Evolutionary conservation across 257 asterid genomes (phyloP).

Genomic region (Nicotiana attenuata): DNA sequence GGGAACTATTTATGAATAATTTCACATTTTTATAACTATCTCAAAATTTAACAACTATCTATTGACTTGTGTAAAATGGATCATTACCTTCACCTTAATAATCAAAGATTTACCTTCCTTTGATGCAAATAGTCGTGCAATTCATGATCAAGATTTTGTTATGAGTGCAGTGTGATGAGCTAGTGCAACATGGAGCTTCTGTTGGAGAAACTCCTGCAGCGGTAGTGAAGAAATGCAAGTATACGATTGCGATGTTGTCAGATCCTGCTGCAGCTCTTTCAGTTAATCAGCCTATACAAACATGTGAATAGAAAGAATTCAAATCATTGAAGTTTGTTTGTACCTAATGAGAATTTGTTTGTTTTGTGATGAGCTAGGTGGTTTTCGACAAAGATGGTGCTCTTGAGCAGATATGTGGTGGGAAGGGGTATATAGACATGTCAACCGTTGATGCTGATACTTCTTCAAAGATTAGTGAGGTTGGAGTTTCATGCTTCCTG

Average conservation of each 20-base stretch:
- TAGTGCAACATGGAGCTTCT: conserved; percentile 85
- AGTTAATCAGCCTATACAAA: conserved; percentile 36
- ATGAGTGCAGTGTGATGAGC: conserved; percentile 75
- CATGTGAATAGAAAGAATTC: background rate
- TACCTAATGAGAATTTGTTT: background rate
- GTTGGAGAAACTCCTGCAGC: conserved; percentile 83
- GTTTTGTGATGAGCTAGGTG: conserved; percentile 42
- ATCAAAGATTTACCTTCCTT: background rate
- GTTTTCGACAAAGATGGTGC: conserved; percentile 83
- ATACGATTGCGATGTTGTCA: conserved; percentile 87
- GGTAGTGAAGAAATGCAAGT: conserved; percentile 89
- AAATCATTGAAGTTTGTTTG: background rate
- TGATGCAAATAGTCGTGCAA: background rate
- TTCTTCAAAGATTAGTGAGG: conserved; percentile 83
- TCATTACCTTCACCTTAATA: background rate
- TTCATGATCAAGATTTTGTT: background rate
- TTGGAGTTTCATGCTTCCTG: conserved; percentile 8
- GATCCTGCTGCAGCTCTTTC: conserved; percentile 97
- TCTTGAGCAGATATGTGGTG: conserved; percentile 68
- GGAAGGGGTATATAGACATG: conserved; percentile 94
- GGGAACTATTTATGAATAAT: background rate
- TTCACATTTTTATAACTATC: background rate
- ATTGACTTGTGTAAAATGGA: background rate
- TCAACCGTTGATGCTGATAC: conserved; percentile 98
- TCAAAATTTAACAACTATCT: background rate